phyloP scores from a whole-genome alignment of 202 grass and related monocot genomes.

The Sporobolus alterniflorus region DNA sequence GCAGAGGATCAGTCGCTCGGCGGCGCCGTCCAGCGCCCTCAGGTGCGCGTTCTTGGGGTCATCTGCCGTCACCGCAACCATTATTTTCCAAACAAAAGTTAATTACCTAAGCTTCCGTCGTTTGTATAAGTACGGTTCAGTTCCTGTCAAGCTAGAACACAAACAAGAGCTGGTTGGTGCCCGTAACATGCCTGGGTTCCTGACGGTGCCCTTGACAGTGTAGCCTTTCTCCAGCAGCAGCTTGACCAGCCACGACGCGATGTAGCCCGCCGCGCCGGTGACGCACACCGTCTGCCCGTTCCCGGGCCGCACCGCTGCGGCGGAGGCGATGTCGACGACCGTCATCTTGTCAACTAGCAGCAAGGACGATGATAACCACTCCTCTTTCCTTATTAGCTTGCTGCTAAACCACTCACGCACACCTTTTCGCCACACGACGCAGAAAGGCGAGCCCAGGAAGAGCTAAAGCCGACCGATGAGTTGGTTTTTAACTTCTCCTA shows the following conservation, averaged over 20 bases:
- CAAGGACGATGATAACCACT: slow-evolving; percentile 20
- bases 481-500: slow-evolving; percentile 30
- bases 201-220: slow-evolving; percentile 89
- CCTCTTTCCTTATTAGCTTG: background rate
- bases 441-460: background rate
- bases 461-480: background rate
- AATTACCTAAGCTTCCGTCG: too few species aligned
- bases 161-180: background rate
- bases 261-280: slow-evolving; percentile 91
- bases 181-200: slow-evolving; percentile 75
- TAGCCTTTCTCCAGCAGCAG: slow-evolving; percentile 86
- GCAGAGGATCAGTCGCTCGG: slow-evolving; percentile 84
- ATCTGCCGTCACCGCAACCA: slow-evolving; percentile 61
- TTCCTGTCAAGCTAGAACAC: background rate
- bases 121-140: background rate
- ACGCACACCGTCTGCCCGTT: slow-evolving; percentile 79
- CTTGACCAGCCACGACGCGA: slow-evolving; percentile 95
- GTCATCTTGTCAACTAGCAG: slow-evolving; percentile 48
- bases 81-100: background rate
- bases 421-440: background rate
- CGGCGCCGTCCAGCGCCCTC: slow-evolving; percentile 73
- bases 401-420: background rate
- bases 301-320: background rate
- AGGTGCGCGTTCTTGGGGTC: slow-evolving; percentile 92
- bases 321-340: slow-evolving; percentile 34